A percentile compares a stretch with the other conserved stretches of the same genome.
Evolutionary conservation across 345 rosid genomes (phyloP).

Genomic region (Zanthoxylum bungeanum): DNA sequence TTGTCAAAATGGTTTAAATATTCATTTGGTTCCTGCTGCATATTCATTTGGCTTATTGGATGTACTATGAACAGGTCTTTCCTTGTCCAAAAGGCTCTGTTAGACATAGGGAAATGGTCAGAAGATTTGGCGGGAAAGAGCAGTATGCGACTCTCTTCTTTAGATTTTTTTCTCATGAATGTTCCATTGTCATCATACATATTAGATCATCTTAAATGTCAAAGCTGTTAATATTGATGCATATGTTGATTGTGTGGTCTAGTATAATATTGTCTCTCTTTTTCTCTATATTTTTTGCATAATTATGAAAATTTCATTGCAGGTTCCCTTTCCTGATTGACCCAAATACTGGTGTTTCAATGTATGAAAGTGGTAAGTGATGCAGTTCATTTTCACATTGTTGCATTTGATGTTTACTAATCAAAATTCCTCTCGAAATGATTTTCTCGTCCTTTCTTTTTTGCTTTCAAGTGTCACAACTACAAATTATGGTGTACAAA

Average conservation of each 20-base stretch:
- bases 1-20: background rate
- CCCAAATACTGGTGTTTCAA: constrained; percentile 57
- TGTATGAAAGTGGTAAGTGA: constrained; percentile 80
- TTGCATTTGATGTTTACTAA: background rate
- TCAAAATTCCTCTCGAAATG: background rate
- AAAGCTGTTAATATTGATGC: background rate
- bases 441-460: background rate
- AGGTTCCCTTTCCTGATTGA: constrained; percentile 87
- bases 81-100: constrained; percentile 87
- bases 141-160: constrained; percentile 40
- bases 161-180: background rate
- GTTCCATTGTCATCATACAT: background rate
- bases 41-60: background rate
- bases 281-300: background rate
- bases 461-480: background rate
- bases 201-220: background rate
- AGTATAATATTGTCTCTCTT: background rate
- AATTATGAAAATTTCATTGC: constrained; percentile 13
- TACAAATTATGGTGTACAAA: background rate
- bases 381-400: constrained; percentile 1
- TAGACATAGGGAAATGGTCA: constrained; percentile 75
- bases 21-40: background rate
- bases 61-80: constrained; percentile 57
- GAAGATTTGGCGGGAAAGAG: constrained; percentile 73
- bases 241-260: background rate